Percentiles rank a stretch among this genome's conserved stretches.
These are phyloP conservation scores for Lathyrus oleraceus DNA, from an alignment of 306 rosid species.

Conservation along the genomic window DNA sequence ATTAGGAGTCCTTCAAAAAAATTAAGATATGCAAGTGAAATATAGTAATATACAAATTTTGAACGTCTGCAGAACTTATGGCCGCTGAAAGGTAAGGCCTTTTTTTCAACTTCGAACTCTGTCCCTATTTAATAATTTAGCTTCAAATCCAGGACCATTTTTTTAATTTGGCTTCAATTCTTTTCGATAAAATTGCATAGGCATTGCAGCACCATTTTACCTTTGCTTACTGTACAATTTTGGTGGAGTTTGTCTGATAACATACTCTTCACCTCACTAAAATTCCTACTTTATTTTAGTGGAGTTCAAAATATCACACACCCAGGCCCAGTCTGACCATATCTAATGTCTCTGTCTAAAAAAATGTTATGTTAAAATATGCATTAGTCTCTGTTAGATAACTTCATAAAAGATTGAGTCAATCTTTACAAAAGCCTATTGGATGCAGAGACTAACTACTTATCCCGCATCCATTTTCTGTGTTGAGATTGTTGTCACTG, in stretches of 20 bases:
- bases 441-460: neutral
- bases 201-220: neutral
- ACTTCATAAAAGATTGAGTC: neutral
- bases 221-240: neutral
- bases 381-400: neutral
- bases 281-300: neutral
- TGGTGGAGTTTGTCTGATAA: neutral
- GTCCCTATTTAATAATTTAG: neutral
- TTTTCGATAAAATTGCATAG: neutral
- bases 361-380: neutral
- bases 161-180: neutral
- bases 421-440: neutral
- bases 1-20: neutral
- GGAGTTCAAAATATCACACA: neutral
- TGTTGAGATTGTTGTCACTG: neutral
- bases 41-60: neutral
- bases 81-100: neutral
- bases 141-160: neutral
- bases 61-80: neutral
- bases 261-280: slow-evolving; percentile 8
- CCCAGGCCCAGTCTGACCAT: neutral
- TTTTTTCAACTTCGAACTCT: neutral
- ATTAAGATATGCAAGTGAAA: neutral
- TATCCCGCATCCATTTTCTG: neutral
- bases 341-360: neutral